phyloP scores from a whole-genome alignment of 2,329 filamentous ascomycete genomes.

The Pseudogymnoascus sp. region DNA sequence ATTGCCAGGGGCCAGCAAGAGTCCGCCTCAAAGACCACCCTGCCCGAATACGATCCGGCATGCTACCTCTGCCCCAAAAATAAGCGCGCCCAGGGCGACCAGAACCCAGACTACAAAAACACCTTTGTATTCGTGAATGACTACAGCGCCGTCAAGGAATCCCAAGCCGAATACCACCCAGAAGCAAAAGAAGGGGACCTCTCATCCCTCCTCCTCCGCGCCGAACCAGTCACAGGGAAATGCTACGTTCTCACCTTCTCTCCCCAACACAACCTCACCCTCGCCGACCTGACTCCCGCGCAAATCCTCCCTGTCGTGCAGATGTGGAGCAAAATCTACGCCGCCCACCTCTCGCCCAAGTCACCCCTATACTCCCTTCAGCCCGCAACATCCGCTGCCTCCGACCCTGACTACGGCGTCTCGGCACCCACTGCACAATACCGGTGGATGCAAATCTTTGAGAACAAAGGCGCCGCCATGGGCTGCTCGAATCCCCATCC shows the following conservation, averaged over 20 bases:
- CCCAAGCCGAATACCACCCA: conserved; percentile 69
- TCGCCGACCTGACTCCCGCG: conserved; percentile 74
- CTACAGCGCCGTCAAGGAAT: conserved; percentile 92
- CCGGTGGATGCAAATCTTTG: conserved; percentile 98
- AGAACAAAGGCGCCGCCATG: conserved; percentile 98
- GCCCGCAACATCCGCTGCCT: conserved; percentile 36
- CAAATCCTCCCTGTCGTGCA: conserved; percentile 79
- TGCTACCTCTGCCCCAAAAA: conserved; percentile 96
- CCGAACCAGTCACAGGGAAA: conserved; percentile 82
- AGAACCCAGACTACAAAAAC: conserved; percentile 76
- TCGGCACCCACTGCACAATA: conserved; percentile 65
- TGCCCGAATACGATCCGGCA: conserved; percentile 77
- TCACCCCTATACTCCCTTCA: conserved; percentile 51
- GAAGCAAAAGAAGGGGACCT: conserved; percentile 41
- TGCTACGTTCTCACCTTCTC: conserved; percentile 98
- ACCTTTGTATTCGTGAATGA: conserved; percentile 97
- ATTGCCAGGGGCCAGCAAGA: conserved; percentile 68
- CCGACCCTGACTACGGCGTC: conserved; percentile 36
- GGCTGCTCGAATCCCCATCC: conserved; percentile 98
- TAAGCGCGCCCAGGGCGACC: conserved; percentile 75
- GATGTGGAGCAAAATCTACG: conserved; percentile 89
- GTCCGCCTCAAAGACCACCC: conserved; percentile 54
- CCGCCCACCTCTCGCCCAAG: conserved; percentile 65
- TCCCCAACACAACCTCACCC: conserved; percentile 78
- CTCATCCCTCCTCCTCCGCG: conserved; percentile 69